phyloP scores from a whole-genome alignment of 1,284 basidiomycete species.

The Ustilago shanxiensis region DNA sequence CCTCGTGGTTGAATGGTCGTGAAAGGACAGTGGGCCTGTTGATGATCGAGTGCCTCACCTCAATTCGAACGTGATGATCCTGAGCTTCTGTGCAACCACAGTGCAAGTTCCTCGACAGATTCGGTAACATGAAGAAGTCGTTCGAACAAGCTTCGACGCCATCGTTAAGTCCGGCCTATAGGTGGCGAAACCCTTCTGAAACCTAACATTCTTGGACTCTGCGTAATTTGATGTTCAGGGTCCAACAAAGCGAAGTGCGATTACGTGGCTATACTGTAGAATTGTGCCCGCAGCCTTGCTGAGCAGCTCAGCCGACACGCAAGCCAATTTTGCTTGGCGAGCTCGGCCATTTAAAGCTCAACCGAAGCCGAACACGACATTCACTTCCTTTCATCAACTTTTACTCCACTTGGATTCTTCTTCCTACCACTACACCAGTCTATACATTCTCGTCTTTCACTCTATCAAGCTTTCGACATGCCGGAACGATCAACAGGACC shows the following conservation, averaged over 20 bases:
- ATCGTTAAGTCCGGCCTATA: background rate
- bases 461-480: slow-evolving; percentile 16
- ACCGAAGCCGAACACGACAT: slow-evolving; percentile 26
- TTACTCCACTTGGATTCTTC: background rate
- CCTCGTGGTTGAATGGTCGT: background rate
- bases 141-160: background rate
- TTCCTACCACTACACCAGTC: background rate
- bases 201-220: background rate
- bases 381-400: background rate
- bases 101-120: too few species aligned
- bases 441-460: background rate
- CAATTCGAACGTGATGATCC: background rate
- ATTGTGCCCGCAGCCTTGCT: background rate
- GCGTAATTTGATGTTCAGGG: slow-evolving; percentile 3
- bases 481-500: slow-evolving; percentile 53
- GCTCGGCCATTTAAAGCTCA: slow-evolving; percentile 39
- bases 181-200: background rate
- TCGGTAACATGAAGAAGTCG: too few species aligned
- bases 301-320: slow-evolving; percentile 2
- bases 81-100: too few species aligned
- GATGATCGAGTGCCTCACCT: background rate
- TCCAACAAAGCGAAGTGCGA: slow-evolving; percentile 2
- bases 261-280: slow-evolving; percentile 10
- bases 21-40: background rate
- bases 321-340: slow-evolving; percentile 21